Conservation (phyloP, 257 asterid genomes). For the Ehretia macrophylla region DNA sequence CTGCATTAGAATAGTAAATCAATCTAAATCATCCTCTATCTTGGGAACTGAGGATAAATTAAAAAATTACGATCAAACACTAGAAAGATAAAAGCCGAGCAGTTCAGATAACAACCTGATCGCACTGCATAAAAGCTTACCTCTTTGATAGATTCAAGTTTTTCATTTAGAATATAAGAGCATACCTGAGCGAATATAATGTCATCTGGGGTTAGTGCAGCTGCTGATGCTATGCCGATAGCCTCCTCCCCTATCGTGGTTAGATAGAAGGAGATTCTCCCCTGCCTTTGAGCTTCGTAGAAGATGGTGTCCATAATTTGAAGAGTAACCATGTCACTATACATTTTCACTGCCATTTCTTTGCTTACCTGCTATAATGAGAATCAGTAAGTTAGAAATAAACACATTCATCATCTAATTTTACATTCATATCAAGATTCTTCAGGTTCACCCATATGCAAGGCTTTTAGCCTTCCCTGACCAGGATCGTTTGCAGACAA, state of each 20-base stretch:
- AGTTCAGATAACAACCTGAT: too few relatives aligned
- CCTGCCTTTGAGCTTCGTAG: constrained; percentile 86
- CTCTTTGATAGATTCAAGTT: too few relatives aligned
- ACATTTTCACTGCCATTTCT: constrained; percentile 69
- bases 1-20: constrained; percentile 22
- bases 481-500: too few relatives aligned
- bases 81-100: too few relatives aligned
- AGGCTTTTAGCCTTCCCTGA: too few relatives aligned
- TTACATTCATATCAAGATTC: background rate
- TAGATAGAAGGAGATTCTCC: constrained; percentile 74
- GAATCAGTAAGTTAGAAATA: background rate
- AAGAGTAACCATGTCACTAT: constrained; percentile 68
- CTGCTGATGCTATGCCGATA: constrained; percentile 76
- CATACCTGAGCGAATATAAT: constrained; percentile 55
- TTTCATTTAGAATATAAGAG: background rate
- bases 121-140: too few relatives aligned
- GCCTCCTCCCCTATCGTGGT: constrained; percentile 87
- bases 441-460: background rate
- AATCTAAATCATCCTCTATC: too few relatives aligned
- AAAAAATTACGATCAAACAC: too few relatives aligned
- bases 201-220: constrained; percentile 69
- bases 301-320: constrained; percentile 66
- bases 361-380: constrained; percentile 68
- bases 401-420: background rate
- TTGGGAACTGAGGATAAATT: too few relatives aligned